These are phyloP conservation scores for Stachybotrys chlorohalonatus DNA, from an alignment of 2,329 filamentous ascomycete genomes.

Conservation along the genomic window DNA sequence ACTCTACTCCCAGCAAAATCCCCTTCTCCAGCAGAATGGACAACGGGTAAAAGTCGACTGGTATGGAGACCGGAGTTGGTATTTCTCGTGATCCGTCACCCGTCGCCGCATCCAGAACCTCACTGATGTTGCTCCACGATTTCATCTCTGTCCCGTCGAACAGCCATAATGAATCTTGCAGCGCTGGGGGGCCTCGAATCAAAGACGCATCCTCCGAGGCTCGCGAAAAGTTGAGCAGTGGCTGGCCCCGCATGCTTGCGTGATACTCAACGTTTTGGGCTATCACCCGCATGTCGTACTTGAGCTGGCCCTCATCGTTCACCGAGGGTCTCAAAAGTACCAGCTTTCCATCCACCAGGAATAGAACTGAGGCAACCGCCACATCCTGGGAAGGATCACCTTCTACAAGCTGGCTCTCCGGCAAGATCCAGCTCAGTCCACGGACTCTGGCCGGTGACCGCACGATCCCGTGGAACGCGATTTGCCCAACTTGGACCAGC, in stretches of 20 bases:
- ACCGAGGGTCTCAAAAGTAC: conserved; percentile 83
- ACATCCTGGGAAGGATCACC: conserved; percentile 96
- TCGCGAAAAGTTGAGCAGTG: conserved; percentile 26
- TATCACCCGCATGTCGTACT: conserved; percentile 97
- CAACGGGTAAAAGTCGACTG: conserved; percentile 91
- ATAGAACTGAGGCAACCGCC: conserved; percentile 82
- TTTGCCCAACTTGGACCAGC: conserved; percentile 91
- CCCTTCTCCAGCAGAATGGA: conserved; percentile 84
- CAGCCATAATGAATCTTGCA: conserved; percentile 87
- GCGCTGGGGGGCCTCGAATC: conserved; percentile 29
- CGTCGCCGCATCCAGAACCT: conserved; percentile 65
- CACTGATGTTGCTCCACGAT: conserved; percentile 81
- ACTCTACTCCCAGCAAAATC: conserved; percentile 82
- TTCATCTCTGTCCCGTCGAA: conserved; percentile 84
- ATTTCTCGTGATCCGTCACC: conserved; percentile 59
- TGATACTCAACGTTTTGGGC: conserved; percentile 96
- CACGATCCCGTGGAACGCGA: conserved; percentile 94
- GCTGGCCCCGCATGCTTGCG: conserved; percentile 81
- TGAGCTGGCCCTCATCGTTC: conserved; percentile 73
- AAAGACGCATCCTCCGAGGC: conserved; percentile 12
- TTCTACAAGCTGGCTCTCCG: conserved; percentile 78
- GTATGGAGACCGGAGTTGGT: conserved; percentile 64
- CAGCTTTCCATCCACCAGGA: conserved; percentile 95
- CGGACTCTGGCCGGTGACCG: conserved; percentile 86
- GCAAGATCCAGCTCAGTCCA: conserved; percentile 90